Percentiles rank a stretch among this genome's conserved stretches.
Evolutionary conservation across 2,329 filamentous ascomycete genomes (phyloP).

Genomic region (Arthrobotrys megalospora): DNA sequence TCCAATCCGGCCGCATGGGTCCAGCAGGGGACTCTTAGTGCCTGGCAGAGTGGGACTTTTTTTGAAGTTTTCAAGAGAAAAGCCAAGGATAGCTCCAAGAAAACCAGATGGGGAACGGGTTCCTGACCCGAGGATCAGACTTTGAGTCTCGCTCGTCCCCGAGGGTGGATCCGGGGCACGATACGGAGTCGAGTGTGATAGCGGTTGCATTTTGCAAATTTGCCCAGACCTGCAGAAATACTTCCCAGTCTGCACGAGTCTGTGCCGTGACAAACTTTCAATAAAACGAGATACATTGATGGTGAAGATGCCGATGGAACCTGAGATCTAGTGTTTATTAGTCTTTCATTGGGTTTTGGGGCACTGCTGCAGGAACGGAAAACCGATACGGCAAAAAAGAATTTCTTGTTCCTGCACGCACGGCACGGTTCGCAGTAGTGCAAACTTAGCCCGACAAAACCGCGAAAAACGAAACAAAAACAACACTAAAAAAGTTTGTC

Average conservation of each 20-base stretch:
- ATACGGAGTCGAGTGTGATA: constrained; percentile 50
- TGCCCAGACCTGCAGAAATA: constrained; percentile 40
- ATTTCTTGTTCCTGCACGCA: constrained; percentile 43
- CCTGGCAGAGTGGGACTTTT: constrained; percentile 37
- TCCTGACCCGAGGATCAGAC: constrained; percentile 55
- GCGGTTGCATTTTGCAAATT: constrained; percentile 55
- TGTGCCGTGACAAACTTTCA: constrained; percentile 51
- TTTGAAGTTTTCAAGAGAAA: constrained; percentile 39
- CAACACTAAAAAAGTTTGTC: constrained; percentile 52
- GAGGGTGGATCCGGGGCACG: constrained; percentile 52
- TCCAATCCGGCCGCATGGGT: constrained; percentile 59
- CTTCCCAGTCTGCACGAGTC: constrained; percentile 50
- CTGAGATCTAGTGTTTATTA: constrained; percentile 32
- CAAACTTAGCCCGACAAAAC: constrained; percentile 35
- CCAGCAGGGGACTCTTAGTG: constrained; percentile 50
- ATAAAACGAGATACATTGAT: constrained; percentile 33
- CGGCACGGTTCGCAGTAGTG: constrained; percentile 47
- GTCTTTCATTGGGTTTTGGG: constrained; percentile 28
- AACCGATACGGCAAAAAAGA: constrained; percentile 37
- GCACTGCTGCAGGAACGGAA: constrained; percentile 53
- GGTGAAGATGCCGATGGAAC: constrained; percentile 25
- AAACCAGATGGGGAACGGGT: constrained; percentile 59
- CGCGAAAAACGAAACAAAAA: constrained; percentile 60
- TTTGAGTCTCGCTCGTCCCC: constrained; percentile 49
- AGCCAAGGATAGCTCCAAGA: constrained; percentile 15